Conservation (phyloP, 192 early-diverging fungal genomes). For the Coemansia sp. region DNA sequence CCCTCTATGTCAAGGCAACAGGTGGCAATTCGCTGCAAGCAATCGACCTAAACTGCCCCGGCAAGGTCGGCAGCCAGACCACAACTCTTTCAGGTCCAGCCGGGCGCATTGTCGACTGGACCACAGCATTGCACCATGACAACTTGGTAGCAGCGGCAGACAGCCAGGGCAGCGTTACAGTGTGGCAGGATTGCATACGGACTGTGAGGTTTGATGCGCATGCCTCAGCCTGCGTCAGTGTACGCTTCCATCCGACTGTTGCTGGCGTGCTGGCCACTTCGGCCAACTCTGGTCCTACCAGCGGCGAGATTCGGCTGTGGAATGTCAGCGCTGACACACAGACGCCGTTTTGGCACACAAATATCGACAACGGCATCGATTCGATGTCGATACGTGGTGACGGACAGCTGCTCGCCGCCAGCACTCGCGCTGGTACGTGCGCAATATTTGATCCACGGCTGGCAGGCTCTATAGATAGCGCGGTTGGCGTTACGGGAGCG, state of each 20-base stretch:
- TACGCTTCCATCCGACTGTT: conserved; percentile 44
- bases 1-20: conserved; percentile 28
- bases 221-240: conserved; percentile 17
- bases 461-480: neutral
- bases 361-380: conserved; percentile 11
- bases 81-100: conserved; percentile 1
- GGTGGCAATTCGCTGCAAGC: conserved; percentile 36
- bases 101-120: conserved; percentile 34
- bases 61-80: conserved; percentile 17
- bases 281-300: conserved; percentile 9
- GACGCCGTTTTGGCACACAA: conserved; percentile 17
- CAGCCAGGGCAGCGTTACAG: conserved; percentile 28
- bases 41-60: conserved; percentile 14
- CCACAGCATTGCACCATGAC: conserved; percentile 19
- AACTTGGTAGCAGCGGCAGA: conserved; percentile 27
- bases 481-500: conserved; percentile 16
- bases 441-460: conserved; percentile 32
- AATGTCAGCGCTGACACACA: conserved; percentile 8
- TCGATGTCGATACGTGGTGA: conserved; percentile 35
- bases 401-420: conserved; percentile 33
- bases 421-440: conserved; percentile 24
- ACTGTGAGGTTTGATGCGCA: conserved; percentile 14
- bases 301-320: conserved; percentile 35
- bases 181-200: conserved; percentile 27
- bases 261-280: conserved; percentile 26